Base-by-base conservation (phyloP, 805 yeast species). In the Candida jianshihensis region DNA sequence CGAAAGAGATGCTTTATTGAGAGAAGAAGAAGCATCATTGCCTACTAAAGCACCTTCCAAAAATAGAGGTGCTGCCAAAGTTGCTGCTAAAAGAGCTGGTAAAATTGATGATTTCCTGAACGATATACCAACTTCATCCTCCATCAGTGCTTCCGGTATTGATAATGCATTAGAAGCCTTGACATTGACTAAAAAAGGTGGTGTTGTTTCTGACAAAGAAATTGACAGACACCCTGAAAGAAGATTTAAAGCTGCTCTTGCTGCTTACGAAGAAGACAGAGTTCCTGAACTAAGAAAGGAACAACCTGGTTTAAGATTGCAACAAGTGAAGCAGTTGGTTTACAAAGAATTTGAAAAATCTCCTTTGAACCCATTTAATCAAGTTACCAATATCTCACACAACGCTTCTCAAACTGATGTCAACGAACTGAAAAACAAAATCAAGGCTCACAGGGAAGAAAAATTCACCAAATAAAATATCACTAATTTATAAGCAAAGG, bases 211-310 rank as follows among this genome's bases (percentile, higher is more conserved):
- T 29, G 62, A 61, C 42, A 78, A 78, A 51, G 85, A 77, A 35
- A 66, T 85, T 35, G 95, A 85, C 41, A 77, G 87, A 58, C 95
- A 85, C 49, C 95, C 95, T 9, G 95, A 85, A 64, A 75, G 94
- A 61, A 73, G 95, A 54, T 82, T 80, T 60, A 85, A 84, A 64
- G 86, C 90, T 19, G 95, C 95, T 0, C 66, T 67, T 38, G 68
- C 75, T 11, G 86, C 84, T 1, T 85, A 62, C 51, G 86, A 84
- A 49, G 90, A 78, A 43, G 63, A 68, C 38, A 70, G 90, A 49
- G 54, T 81, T 29, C 90, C 92, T 5, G 86, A 81, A 51, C 39
- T 81, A 37, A 77, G 79, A 59, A 69, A 76, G 55, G 95, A 85
- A 58, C 66, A 78, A 48, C 88, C 89, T 5, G 95, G 95, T 12